Conservation (phyloP, 2,329 filamentous ascomycete species). For the Penicillium olsonii region DNA sequence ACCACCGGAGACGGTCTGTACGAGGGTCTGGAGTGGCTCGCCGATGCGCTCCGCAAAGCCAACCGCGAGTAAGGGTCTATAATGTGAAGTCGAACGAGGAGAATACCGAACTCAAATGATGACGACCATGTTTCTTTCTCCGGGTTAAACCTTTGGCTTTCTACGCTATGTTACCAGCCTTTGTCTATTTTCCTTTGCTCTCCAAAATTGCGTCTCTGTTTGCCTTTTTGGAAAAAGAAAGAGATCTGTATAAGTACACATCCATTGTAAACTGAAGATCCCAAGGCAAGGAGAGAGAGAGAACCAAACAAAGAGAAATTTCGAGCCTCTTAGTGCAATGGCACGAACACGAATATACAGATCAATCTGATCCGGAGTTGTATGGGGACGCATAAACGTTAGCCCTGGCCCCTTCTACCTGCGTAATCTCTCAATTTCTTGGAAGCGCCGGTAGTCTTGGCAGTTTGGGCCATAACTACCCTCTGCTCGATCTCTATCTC, state of each 20-base stretch:
- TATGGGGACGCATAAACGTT: neutral
- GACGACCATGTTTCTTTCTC: slow-evolving; percentile 35
- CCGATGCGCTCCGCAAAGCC: slow-evolving; percentile 76
- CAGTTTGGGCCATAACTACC: neutral
- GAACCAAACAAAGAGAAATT: slow-evolving; percentile 4
- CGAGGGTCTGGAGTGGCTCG: slow-evolving; percentile 95
- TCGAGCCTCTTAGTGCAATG: slow-evolving; percentile 6
- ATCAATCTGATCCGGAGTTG: neutral
- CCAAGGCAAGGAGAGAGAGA: slow-evolving; percentile 6
- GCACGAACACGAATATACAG: neutral
- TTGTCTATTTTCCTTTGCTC: slow-evolving; percentile 31
- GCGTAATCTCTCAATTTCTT: slow-evolving; percentile 11
- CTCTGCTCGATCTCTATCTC: neutral
- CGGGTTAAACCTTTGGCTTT: slow-evolving; percentile 13
- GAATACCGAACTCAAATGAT: slow-evolving; percentile 39
- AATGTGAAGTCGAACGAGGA: slow-evolving; percentile 33
- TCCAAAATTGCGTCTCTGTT: slow-evolving; percentile 34
- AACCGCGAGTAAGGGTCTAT: slow-evolving; percentile 49
- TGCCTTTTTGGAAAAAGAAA: slow-evolving; percentile 14
- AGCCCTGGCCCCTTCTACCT: slow-evolving; percentile 2
- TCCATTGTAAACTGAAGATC: slow-evolving; percentile 12
- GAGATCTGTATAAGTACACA: slow-evolving; percentile 14
- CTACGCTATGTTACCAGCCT: slow-evolving; percentile 46
- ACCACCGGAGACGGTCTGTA: slow-evolving; percentile 99
- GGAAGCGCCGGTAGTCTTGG: slow-evolving; percentile 7